Evolutionary conservation across 441 rosid genomes (phyloP).

Genomic region (Mallotus japonicus): DNA sequence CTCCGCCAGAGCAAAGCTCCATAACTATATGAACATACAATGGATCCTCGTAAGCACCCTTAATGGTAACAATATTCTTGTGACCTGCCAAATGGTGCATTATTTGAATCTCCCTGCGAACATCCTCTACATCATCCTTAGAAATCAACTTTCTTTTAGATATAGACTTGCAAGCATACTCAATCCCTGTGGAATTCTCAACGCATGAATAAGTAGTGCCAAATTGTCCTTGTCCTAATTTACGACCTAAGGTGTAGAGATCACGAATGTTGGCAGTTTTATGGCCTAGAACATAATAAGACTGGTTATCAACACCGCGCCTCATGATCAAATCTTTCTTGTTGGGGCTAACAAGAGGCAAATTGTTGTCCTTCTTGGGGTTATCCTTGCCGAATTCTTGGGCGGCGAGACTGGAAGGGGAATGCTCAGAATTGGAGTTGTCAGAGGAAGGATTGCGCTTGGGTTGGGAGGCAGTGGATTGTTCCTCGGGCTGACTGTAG

Average conservation of each 20-base stretch:
- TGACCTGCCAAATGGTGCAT: constrained; percentile 99
- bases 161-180: constrained; percentile 92
- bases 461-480: constrained; percentile 34
- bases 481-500: constrained; percentile 64
- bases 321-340: constrained; percentile 61
- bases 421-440: constrained; percentile 40
- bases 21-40: constrained; percentile 87
- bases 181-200: constrained; percentile 58
- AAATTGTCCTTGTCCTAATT: constrained; percentile 92
- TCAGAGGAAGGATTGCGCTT: constrained; percentile 44
- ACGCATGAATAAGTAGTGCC: constrained; percentile 86
- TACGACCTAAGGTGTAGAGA: constrained; percentile 70
- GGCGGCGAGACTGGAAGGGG: constrained; percentile 38
- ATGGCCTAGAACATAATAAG: constrained; percentile 82
- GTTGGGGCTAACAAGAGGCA: constrained; percentile 36
- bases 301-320: constrained; percentile 62
- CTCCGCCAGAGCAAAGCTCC: constrained; percentile 97
- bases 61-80: constrained; percentile 83
- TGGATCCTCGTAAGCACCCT: constrained; percentile 92
- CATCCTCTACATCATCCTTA: constrained; percentile 94
- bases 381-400: constrained; percentile 43
- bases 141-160: constrained; percentile 88
- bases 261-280: constrained; percentile 81
- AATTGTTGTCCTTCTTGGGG: constrained; percentile 35
- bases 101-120: constrained; percentile 94